phyloP scores from a whole-genome alignment of 345 rosid genomes.

The Salix koriyanagi region DNA sequence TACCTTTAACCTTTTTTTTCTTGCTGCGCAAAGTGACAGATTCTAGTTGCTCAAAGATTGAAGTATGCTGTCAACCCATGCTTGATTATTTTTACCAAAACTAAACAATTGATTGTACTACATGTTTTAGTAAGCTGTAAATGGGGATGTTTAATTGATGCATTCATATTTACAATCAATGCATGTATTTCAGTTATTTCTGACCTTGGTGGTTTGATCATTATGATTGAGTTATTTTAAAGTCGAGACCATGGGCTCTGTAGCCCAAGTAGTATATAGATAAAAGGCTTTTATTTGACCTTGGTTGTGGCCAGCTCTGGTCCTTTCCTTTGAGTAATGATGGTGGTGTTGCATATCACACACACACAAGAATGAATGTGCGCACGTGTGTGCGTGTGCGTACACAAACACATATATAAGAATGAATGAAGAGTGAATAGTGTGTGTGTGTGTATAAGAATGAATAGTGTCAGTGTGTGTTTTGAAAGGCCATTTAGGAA shows the following conservation, averaged over 20 bases:
- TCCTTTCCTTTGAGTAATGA: background rate
- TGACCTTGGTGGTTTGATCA: background rate
- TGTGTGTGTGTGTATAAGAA: too few species aligned
- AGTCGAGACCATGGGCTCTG: too few species aligned
- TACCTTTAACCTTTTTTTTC: slow-evolving; percentile 14
- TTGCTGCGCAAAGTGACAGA: background rate
- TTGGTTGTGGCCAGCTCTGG: background rate
- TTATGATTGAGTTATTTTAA: too few species aligned
- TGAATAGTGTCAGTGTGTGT: too few species aligned
- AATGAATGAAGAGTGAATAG: too few species aligned
- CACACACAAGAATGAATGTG: too few species aligned
- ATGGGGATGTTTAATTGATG: background rate
- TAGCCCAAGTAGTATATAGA: background rate
- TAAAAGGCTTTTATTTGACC: background rate
- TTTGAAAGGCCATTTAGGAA: background rate
- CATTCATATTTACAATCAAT: background rate
- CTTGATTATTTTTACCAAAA: background rate
- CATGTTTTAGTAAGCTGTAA: background rate
- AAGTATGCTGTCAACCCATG: background rate
- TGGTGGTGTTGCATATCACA: background rate
- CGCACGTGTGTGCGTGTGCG: too few species aligned
- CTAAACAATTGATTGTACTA: background rate
- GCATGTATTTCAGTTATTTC: background rate
- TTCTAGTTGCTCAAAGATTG: background rate
- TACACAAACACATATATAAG: too few species aligned